phyloP scores from a whole-genome alignment of 345 rosid genomes.

The Rubroshorea leprosula region DNA sequence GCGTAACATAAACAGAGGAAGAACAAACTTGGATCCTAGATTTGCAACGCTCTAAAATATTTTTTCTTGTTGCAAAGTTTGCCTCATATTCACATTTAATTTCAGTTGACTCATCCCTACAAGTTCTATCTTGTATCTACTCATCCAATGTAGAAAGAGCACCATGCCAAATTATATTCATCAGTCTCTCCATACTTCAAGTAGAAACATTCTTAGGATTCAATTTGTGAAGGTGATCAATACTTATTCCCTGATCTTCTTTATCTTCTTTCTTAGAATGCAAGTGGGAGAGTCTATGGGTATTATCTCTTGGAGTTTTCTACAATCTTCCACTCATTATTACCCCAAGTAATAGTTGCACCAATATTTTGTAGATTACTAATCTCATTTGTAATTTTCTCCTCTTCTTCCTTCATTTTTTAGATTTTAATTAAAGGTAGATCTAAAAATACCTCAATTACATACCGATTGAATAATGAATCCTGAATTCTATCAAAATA shows the following conservation, averaged over 20 bases:
- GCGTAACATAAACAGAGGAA: background rate
- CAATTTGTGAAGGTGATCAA: conserved; percentile 68
- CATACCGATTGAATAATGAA: no score
- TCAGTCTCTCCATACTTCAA: conserved; percentile 87
- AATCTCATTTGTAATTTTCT: conserved; percentile 33
- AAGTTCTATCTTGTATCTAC: no score
- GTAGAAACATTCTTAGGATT: conserved; percentile 79
- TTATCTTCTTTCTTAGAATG: conserved; percentile 40
- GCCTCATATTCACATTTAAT: conserved; percentile 68
- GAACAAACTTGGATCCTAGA: conserved; percentile 54
- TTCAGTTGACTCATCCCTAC: no score
- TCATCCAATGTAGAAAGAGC: no score
- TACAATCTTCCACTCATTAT: conserved; percentile 39
- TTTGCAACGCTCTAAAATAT: conserved; percentile 67
- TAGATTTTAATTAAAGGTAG: conserved; percentile 54
- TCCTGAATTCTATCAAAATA: no score
- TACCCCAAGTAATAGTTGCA: conserved; percentile 32
- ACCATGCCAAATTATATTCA: conserved; percentile 61
- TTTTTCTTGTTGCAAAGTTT: conserved; percentile 70
- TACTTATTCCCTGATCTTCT: no score
- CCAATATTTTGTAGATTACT: conserved; percentile 40
- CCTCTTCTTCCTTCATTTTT: conserved; percentile 42
- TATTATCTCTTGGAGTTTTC: conserved; percentile 39
- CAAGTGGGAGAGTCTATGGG: conserved; percentile 38
- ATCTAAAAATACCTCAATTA: conserved; percentile 71